Percentiles rank a stretch among this genome's conserved stretches.
phyloP scores from a whole-genome alignment of 1,284 basidiomycete species.

The Rhizoctonia solani region DNA sequence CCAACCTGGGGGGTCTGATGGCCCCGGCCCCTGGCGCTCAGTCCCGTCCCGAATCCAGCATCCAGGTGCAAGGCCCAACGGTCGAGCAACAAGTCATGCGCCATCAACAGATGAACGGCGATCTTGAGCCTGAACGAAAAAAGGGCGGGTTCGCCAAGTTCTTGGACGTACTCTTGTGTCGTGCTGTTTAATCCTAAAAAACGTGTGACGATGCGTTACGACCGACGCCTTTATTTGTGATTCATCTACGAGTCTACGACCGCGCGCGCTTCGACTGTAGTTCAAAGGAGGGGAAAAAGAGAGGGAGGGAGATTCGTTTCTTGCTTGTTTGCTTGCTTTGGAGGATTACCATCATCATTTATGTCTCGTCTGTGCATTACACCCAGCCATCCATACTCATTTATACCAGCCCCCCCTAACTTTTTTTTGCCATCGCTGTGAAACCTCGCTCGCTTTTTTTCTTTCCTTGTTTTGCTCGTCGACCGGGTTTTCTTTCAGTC shows the following conservation, averaged over 20 bases:
- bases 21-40: conserved; percentile 16
- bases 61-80: conserved; percentile 24
- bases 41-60: conserved; percentile 26
- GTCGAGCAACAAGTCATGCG: conserved; percentile 33
- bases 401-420: conserved; percentile 33
- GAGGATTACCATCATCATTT: not conserved
- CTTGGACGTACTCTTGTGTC: conserved; percentile 31
- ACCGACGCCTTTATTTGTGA: conserved; percentile 5
- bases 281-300: not conserved
- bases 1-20: conserved; percentile 21
- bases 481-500: conserved; percentile 19
- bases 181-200: conserved; percentile 2
- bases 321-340: conserved; percentile 17
- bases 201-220: not conserved
- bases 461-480: conserved; percentile 25
- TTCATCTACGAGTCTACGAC: too few relatives aligned
- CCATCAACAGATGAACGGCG: conserved; percentile 32
- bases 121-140: conserved; percentile 29
- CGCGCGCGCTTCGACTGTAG: not conserved
- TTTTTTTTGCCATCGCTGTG: conserved; percentile 29
- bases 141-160: conserved; percentile 31
- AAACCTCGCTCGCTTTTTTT: not conserved
- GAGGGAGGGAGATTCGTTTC: conserved; percentile 2
- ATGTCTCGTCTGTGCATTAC: conserved; percentile 24
- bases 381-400: conserved; percentile 4